Conservation (phyloP, 305 asterid genomes). For the Rubia balearica region DNA sequence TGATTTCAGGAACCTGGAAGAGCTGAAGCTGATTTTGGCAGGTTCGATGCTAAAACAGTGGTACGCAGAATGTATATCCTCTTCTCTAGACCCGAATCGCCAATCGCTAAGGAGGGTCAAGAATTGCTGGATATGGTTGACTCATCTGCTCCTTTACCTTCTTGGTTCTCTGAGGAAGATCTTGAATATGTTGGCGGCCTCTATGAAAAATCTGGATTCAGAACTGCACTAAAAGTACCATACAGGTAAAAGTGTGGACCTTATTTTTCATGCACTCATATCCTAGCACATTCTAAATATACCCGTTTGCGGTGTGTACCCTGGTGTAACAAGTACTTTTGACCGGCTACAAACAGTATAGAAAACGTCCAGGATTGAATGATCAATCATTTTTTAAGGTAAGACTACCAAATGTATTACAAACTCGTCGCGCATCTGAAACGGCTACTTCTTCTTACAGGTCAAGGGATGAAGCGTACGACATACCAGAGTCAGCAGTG, state of each 20-base stretch:
- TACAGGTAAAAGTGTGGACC: conserved; percentile 13
- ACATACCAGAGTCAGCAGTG: conserved; percentile 14
- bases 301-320: too few relatives aligned
- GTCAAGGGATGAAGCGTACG: conserved; percentile 26
- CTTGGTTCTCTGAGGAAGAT: conserved; percentile 25
- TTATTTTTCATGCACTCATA: background rate
- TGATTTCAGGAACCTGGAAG: conserved; percentile 13
- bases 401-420: background rate
- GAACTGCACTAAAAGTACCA: conserved; percentile 22
- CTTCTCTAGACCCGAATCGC: conserved; percentile 20
- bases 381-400: too few relatives aligned
- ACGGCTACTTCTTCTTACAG: conserved; percentile 13
- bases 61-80: conserved; percentile 17
- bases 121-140: conserved; percentile 25
- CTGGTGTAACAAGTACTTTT: too few relatives aligned
- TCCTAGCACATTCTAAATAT: too few relatives aligned
- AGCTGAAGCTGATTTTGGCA: conserved; percentile 28
- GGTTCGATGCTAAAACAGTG: conserved; percentile 25
- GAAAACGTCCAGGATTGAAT: too few relatives aligned
- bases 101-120: conserved; percentile 21
- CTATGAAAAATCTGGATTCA: conserved; percentile 26
- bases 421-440: background rate
- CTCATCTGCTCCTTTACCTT: conserved; percentile 20
- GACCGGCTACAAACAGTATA: too few relatives aligned
- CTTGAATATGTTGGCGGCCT: conserved; percentile 15